These are phyloP conservation scores for Carex pumila DNA, from an alignment of 176 grass and related monocot species.

Conservation along the genomic window DNA sequence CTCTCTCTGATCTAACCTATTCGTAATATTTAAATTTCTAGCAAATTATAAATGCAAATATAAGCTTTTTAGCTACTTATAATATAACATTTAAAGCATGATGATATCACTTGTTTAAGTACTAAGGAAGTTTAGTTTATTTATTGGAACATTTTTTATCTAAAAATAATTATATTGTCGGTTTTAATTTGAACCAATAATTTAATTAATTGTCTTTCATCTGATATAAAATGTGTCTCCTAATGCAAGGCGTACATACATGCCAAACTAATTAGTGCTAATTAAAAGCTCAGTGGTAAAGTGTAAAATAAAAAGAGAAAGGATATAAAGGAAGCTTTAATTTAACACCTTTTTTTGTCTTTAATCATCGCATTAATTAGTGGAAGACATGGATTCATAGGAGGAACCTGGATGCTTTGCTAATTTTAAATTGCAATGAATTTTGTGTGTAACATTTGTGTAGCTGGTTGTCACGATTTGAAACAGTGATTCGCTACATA, in stretches of 20 bases:
- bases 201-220: not conserved
- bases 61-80: too few species aligned
- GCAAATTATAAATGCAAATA: too few species aligned
- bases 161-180: not conserved
- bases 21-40: too few species aligned
- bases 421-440: not conserved
- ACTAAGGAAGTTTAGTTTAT: too few species aligned
- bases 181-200: not conserved
- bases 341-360: constrained; percentile 10
- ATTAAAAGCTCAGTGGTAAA: constrained; percentile 15
- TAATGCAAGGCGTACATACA: not conserved
- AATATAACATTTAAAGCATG: too few species aligned
- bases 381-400: constrained; percentile 10
- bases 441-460: not conserved
- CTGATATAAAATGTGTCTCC: not conserved
- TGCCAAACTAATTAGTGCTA: not conserved
- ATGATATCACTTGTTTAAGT: too few species aligned
- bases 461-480: not conserved
- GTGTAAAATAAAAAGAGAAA: constrained; percentile 11
- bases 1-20: too few species aligned
- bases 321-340: constrained; percentile 13
- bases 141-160: too few species aligned
- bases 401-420: not conserved
- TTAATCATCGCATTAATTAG: constrained; percentile 15
- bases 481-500: not conserved